Evolutionary conservation across 1,139 yeast species (phyloP), one percentile per base, ranked within the genome.

Genomic region (Saccharomycopsis hybrid): DNA sequence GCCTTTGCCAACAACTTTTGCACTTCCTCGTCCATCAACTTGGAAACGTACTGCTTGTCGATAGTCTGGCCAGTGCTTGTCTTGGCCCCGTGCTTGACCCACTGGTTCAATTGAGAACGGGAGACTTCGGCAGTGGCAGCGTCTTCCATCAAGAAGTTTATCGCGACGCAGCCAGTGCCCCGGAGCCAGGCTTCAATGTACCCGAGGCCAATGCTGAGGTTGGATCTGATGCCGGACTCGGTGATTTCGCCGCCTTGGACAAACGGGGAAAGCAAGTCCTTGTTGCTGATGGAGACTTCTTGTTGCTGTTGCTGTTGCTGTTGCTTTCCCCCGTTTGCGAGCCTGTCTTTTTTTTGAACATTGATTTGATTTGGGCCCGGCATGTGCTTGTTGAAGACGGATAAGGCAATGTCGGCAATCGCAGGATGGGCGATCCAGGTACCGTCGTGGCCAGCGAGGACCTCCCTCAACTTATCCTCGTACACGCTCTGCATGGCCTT

Each of bases 121-220:
- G 90, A 83, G 40, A 85, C 92, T 67, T 85, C 94, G 50, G 92
- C 92, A 53, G 92, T 85, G 46, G 92, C 92, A 50, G 92, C 92
- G 62, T 85, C 92, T 69, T 85, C 94, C 94, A 85, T 85, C 69
- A 84, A 73, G 66, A 76, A 81, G 72, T 84, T 82, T 68, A 85
- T 83, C 60, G 94, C 90, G 54, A 85, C 89, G 71, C 89, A 82
- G 28, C 92, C 92, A 57, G 79, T 69, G 54, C 86, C 85, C 60
- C 88, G 76, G 62, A 85, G 77, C 92, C 92, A 85, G 41, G 90
- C 90, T 70, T 82, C 92, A 69, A 83, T 82, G 69, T 85, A 84
- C 32, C 83, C 77, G 56, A 85, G 74, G 51, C 92, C 92, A 69
- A 83, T 82, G 62, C 74, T 73, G 58, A 84, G 70, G 69, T 82